Evolutionary conservation across 495 filamentous ascomycete genomes (phyloP), one percentile per base, ranked within the genome.

Genomic region (Xylaria telfairii): DNA sequence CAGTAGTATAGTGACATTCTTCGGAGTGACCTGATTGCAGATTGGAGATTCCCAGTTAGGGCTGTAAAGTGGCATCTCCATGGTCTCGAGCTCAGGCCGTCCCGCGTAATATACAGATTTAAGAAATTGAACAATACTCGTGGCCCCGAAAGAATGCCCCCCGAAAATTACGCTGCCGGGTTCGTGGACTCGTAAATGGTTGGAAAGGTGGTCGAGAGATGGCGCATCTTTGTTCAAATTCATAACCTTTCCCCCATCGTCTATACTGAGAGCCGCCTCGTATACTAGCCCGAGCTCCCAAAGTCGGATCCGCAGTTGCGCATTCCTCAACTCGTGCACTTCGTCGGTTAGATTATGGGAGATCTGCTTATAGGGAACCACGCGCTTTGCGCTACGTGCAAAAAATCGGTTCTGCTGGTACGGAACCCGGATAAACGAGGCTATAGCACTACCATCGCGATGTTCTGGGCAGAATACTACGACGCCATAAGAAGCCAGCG

Each of bases 391-490:
- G 60, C 68, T 78, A 9, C 74, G 78, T 32, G 71, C 62, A 59
- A 79, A 77, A 32, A 71, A 78, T 9, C 81, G 79, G 49, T 76
- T 42, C 60, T 81, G 74, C 64, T 78, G 76, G 0, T 78, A 76
- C 17, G 83, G 83, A 37, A 85, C 79, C 6, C 87, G 85, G 53
- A 95, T 81, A 68, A 88, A 87, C 0, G 90, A 86, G 37, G 93
- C 84, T 2, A 92, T 89, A 2, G 88, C 85, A 70, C 87, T 92
- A 37, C 91, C 91, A 73, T 95, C 92, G 32, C 93, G 82, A 73
- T 95, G 92, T 65, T 95, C 93, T 0, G 91, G 87, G 19, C 91
- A 92, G 42, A 93, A 78, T 2, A 95, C 93, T 9, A 94, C 87
- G 12, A 93, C 81, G 21, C 93, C 93, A 74, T 94, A 86, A 9